A percentile compares a stretch with the other conserved stretches of the same genome.
Evolutionary conservation across 2,329 filamentous ascomycete species (phyloP).

Genomic region (Stemphylium lycopersici): DNA sequence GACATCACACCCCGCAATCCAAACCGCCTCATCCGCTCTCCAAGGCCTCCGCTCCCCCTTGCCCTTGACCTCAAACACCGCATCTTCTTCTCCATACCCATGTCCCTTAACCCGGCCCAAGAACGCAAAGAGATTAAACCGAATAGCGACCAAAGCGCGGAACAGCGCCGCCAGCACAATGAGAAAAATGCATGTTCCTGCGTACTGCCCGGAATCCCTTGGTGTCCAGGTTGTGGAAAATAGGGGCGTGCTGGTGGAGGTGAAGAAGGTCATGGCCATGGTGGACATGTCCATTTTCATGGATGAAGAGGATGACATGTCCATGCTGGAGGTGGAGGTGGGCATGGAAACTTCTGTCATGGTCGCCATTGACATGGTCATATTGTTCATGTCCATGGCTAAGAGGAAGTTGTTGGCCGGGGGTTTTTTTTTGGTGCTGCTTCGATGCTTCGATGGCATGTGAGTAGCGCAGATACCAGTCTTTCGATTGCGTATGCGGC

Average conservation of each 20-base stretch:
- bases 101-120: conserved; percentile 58
- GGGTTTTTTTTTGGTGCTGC: too few relatives aligned
- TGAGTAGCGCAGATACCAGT: too few relatives aligned
- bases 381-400: background rate
- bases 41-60: conserved; percentile 61
- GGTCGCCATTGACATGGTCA: conserved; percentile 4
- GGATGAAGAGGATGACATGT: conserved; percentile 17
- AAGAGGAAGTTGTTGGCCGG: background rate
- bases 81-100: conserved; percentile 48
- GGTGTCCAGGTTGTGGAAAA: conserved; percentile 77
- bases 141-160: conserved; percentile 72
- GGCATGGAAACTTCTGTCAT: conserved; percentile 5
- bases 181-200: conserved; percentile 88
- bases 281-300: conserved; percentile 18
- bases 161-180: conserved; percentile 72
- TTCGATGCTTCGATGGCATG: too few relatives aligned
- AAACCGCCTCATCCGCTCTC: conserved; percentile 77
- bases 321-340: conserved; percentile 16
- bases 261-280: conserved; percentile 69
- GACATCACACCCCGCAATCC: conserved; percentile 72
- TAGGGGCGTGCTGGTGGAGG: conserved; percentile 64
- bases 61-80: too few relatives aligned
- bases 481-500: too few relatives aligned
- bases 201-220: conserved; percentile 69
- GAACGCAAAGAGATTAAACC: conserved; percentile 60